Base-by-base conservation (phyloP, 805 yeast genomes). In the Myxozyma neotropica region DNA sequence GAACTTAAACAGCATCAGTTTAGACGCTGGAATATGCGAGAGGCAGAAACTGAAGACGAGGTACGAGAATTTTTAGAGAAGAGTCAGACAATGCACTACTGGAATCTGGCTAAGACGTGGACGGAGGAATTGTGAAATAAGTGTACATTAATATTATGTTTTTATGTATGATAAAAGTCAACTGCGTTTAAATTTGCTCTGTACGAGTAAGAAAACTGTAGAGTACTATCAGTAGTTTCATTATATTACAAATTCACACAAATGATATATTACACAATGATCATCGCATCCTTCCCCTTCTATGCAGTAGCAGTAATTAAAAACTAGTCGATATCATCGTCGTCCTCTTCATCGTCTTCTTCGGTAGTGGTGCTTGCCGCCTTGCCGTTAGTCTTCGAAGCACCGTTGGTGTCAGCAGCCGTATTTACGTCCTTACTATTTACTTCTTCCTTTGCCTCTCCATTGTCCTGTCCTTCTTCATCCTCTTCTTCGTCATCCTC, bases 31-130 rank as follows among this genome's bases (percentile, higher is more conserved):
- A 53, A 23, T 26, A 39, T 47, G 42, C 23, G 59, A n/a, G 46
- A 52, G 5, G 33, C 61, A 12, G 66, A 63, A 19, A 31, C 52
- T n/a, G 68, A 65, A 29, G 55, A 47, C 6, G 62, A 63, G 19
- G 66, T 63, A 1, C 46, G 54, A 19, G 67, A 60, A 38, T 21
- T 54, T n/a, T 57, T 66, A 21, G 55, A 55, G 27, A 50, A 52
- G 49, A 45, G 31, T 36, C 56, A 60, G 29, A 49, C 44, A 17
- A 54, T 45, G 21, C 55, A 65, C 44, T 66, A 48, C 50, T 66
- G 69, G 69, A 55, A 47, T 13, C 38, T 66, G 44, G 69, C 69
- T 4, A 63, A 60, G 45, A 63, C 55, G 21, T 63, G 58, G 58
- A 31, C 43, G n/a, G 48, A 38, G 10, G 48, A 48, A 13, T 27